These are phyloP conservation scores for Fusarium hainanense DNA, from an alignment of 2,329 filamentous ascomycete genomes.

Conservation along the genomic window DNA sequence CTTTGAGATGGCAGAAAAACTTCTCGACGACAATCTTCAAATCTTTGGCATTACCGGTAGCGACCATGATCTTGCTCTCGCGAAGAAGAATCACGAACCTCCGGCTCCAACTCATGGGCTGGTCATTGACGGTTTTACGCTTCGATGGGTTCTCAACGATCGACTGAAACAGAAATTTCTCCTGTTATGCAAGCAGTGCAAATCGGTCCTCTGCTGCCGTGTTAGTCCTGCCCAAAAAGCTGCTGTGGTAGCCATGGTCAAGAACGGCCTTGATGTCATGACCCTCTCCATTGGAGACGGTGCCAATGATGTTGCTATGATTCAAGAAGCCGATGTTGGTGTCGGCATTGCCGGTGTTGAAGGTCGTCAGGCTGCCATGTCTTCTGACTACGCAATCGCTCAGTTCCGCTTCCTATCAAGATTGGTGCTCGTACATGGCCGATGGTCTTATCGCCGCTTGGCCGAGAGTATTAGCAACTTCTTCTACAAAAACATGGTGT, in stretches of 20 bases:
- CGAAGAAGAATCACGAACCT: constrained; percentile 85
- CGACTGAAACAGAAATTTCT: constrained; percentile 90
- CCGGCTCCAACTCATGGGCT: constrained; percentile 90
- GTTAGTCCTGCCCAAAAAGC: constrained; percentile 98
- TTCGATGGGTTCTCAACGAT: constrained; percentile 88
- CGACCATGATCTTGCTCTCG: constrained; percentile 83
- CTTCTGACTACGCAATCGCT: constrained; percentile 93
- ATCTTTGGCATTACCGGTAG: constrained; percentile 84
- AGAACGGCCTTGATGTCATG: constrained; percentile 94
- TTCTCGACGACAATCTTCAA: constrained; percentile 79
- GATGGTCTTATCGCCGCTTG: constrained; percentile 95
- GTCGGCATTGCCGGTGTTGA: constrained; percentile 95
- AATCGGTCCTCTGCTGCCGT: constrained; percentile 94
- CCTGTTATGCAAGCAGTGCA: constrained; percentile 95
- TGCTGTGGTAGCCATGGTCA: constrained; percentile 95
- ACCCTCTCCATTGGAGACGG: constrained; percentile 93
- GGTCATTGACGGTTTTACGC: constrained; percentile 93
- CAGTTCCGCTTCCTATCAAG: constrained; percentile 91
- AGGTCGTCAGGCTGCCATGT: constrained; percentile 94
- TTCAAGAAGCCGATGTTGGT: constrained; percentile 96
- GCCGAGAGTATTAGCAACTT: constrained; percentile 97
- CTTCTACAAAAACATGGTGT: constrained; percentile 99
- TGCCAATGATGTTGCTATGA: constrained; percentile 97
- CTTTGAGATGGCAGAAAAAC: constrained; percentile 69
- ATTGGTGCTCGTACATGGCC: constrained; percentile 87